These are phyloP conservation scores for Dactylellina parvicollis DNA, from an alignment of 2,329 filamentous ascomycete genomes.

Conservation along the genomic window DNA sequence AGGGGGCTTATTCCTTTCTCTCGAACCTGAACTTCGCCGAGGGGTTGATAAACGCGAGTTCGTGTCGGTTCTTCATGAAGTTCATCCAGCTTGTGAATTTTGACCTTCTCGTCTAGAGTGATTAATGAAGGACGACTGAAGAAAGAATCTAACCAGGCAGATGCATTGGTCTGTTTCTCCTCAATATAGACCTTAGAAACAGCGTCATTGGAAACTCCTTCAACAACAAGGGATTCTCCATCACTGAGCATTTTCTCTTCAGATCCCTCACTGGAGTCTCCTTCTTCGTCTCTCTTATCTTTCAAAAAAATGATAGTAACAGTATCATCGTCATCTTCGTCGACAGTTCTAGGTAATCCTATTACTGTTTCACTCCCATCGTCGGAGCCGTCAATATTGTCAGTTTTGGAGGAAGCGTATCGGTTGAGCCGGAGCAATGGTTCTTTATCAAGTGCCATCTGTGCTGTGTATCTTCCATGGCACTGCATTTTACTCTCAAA, in stretches of 20 bases:
- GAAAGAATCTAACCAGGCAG: slow-evolving; percentile 17
- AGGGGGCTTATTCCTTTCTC: slow-evolving; percentile 9
- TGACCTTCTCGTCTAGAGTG: slow-evolving; percentile 7
- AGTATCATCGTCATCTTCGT: background rate
- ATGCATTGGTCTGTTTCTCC: background rate
- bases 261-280: background rate
- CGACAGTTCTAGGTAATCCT: background rate
- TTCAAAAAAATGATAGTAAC: background rate
- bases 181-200: background rate
- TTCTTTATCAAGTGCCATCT: slow-evolving; percentile 20
- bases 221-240: background rate
- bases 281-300: background rate
- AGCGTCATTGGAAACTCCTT: background rate
- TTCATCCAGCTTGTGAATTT: background rate
- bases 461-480: slow-evolving; percentile 12
- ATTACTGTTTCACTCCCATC: slow-evolving; percentile 1
- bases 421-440: background rate
- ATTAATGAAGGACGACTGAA: slow-evolving; percentile 20
- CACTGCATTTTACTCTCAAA: slow-evolving; percentile 22
- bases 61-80: background rate
- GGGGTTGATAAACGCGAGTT: background rate
- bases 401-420: background rate
- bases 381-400: background rate
- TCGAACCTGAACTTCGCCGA: background rate
- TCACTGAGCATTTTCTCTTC: background rate